phyloP scores from a whole-genome alignment of 192 early-diverging fungal species.

The Gorgonomyces haynaldii region DNA sequence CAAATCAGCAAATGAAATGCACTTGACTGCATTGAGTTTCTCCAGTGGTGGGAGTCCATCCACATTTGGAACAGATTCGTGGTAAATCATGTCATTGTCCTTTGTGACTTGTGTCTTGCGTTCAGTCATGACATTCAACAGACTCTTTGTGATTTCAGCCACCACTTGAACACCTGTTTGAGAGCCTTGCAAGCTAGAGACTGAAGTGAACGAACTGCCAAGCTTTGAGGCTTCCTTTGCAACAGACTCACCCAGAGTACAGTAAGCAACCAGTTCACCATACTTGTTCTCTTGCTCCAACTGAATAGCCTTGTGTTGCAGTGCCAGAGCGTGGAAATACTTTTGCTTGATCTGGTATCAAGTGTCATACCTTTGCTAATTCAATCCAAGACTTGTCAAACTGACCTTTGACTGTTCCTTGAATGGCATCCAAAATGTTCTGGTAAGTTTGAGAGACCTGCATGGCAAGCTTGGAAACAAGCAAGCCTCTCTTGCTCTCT shows the following conservation, averaged over 20 bases:
- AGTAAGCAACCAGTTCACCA: slow-evolving; percentile 71
- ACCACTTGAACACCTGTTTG: slow-evolving; percentile 18
- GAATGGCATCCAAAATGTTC: slow-evolving; percentile 63
- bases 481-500: slow-evolving; percentile 76
- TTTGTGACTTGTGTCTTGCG: slow-evolving; percentile 54
- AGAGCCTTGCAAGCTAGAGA: not conserved
- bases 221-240: slow-evolving; percentile 81
- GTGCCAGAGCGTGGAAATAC: slow-evolving; percentile 75
- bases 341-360: slow-evolving; percentile 67
- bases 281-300: slow-evolving; percentile 69
- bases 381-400: slow-evolving; percentile 75
- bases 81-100: slow-evolving; percentile 97
- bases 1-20: slow-evolving; percentile 61
- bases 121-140: slow-evolving; percentile 55
- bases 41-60: slow-evolving; percentile 71
- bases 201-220: slow-evolving; percentile 47
- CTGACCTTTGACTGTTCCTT: slow-evolving; percentile 54
- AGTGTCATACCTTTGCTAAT: slow-evolving; percentile 51
- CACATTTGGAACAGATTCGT: slow-evolving; percentile 70
- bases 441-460: slow-evolving; percentile 50
- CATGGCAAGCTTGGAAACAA: slow-evolving; percentile 83
- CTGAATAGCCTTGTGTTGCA: slow-evolving; percentile 70
- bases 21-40: slow-evolving; percentile 73
- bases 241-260: slow-evolving; percentile 61
- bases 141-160: slow-evolving; percentile 59